These are phyloP conservation scores for Quercus robur DNA, from an alignment of 306 rosid genomes.

Conservation along the genomic window DNA sequence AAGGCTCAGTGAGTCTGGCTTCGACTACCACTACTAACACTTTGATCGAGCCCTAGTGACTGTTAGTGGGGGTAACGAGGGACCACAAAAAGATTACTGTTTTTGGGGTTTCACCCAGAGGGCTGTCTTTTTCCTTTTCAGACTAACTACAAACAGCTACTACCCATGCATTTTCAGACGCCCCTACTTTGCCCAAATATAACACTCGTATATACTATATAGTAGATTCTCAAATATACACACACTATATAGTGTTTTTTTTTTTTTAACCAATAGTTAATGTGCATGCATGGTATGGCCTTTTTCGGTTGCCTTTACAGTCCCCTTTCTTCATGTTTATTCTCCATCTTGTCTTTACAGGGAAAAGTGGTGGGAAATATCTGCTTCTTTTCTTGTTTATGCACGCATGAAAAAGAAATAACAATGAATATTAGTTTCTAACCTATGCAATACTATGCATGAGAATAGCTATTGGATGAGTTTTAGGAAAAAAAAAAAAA, in stretches of 20 bases:
- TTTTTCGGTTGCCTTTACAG: not conserved
- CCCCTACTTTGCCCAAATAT: not conserved
- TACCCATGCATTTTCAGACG: constrained; percentile 30
- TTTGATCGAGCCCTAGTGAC: constrained; percentile 27
- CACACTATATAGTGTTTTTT: too few species aligned
- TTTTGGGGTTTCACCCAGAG: constrained; percentile 77
- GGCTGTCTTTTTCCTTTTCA: constrained; percentile 59
- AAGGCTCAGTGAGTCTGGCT: constrained; percentile 31
- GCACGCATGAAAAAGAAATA: not conserved
- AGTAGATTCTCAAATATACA: not conserved
- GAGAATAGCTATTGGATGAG: too few species aligned
- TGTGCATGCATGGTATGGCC: not conserved
- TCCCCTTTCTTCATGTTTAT: not conserved
- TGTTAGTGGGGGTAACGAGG: constrained; percentile 40
- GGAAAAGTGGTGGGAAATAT: not conserved
- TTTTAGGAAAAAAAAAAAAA: too few species aligned
- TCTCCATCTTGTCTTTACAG: not conserved
- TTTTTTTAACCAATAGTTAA: not conserved
- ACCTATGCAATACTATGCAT: too few species aligned
- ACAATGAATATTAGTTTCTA: too few species aligned
- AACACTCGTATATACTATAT: too few species aligned
- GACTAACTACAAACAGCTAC: constrained; percentile 53
- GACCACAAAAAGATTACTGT: constrained; percentile 61
- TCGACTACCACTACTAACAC: constrained; percentile 45
- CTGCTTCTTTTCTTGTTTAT: not conserved